Percentiles rank a stretch among this genome's conserved stretches.
These are phyloP conservation scores for Talinum fruticosum DNA, from an alignment of 148 eudicot genomes.

Conservation along the genomic window DNA sequence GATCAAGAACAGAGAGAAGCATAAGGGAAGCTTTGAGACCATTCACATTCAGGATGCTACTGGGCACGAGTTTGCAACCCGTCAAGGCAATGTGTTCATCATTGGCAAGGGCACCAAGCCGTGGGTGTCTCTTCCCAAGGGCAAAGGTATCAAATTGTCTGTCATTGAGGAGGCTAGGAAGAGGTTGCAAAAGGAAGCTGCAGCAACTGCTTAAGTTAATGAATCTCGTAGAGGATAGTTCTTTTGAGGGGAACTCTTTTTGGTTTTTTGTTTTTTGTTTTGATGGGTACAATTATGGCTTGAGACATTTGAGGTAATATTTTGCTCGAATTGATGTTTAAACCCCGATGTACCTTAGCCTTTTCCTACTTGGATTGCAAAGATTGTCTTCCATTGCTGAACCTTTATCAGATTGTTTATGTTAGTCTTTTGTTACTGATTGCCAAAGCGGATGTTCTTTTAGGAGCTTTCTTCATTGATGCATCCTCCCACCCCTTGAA, in stretches of 20 bases:
- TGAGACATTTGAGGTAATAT: background rate
- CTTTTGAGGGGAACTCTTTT: background rate
- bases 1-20: conserved; percentile 60
- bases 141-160: conserved; percentile 59
- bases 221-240: background rate
- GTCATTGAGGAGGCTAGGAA: conserved; percentile 53
- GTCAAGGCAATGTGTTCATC: conserved; percentile 50
- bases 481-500: no score
- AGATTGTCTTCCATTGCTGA: no score
- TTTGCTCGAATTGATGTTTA: background rate
- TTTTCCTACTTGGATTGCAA: background rate
- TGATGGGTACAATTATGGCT: background rate
- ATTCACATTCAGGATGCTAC: conserved; percentile 51
- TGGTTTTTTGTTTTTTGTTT: no score
- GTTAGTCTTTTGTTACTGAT: background rate
- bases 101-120: conserved; percentile 59
- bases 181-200: conserved; percentile 27
- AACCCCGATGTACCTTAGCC: background rate
- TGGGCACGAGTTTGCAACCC: conserved; percentile 69
- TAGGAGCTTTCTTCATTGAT: no score
- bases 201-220: conserved; percentile 8
- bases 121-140: conserved; percentile 63
- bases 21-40: conserved; percentile 67
- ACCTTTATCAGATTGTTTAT: background rate
- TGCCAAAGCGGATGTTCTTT: background rate